phyloP scores from a whole-genome alignment of 73 alveolate genomes.

The Tetrahymena thermophila region DNA sequence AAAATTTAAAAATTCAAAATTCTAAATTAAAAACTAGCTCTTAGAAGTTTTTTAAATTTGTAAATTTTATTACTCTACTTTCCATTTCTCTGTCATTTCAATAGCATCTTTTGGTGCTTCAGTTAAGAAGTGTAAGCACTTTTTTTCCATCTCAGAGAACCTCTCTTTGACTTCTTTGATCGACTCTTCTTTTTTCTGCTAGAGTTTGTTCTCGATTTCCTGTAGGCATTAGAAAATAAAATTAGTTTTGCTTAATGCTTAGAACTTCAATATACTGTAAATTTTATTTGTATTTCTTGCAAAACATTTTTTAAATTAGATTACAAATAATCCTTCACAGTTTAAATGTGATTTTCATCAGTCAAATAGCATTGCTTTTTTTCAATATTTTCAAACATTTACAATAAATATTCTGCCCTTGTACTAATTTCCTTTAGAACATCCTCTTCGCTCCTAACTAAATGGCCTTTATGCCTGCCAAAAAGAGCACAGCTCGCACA shows the following conservation, averaged over 20 bases:
- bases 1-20: neutral
- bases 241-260: neutral
- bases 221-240: neutral
- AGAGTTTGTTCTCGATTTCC: neutral
- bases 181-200: neutral
- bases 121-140: neutral
- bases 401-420: neutral
- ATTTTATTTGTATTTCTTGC: neutral
- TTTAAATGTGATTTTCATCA: neutral
- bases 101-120: neutral
- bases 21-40: neutral
- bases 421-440: neutral
- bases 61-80: neutral
- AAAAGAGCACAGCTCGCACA: slow-evolving; percentile 47
- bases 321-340: neutral
- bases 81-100: neutral
- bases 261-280: neutral
- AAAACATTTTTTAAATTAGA: neutral
- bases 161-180: neutral
- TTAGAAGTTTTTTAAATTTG: neutral
- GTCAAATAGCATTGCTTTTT: neutral
- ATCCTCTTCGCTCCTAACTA: slow-evolving; percentile 30
- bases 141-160: neutral
- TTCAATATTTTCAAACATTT: neutral
- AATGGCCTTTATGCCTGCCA: slow-evolving; percentile 38